Base-by-base conservation (phyloP, 768 basidiomycete species). In the Russula vinacea region DNA sequence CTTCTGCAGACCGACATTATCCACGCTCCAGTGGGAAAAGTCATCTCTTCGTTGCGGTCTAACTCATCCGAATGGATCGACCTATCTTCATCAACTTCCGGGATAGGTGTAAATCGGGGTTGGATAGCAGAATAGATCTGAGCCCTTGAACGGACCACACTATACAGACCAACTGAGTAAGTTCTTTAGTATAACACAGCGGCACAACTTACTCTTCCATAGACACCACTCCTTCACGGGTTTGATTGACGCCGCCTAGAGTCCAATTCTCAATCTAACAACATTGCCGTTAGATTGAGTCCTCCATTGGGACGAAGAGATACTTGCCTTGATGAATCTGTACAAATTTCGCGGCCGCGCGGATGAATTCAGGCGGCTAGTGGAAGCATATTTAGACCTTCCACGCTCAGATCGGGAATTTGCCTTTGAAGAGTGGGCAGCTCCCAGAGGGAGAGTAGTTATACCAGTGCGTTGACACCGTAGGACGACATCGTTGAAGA, bases 401-500 rank as follows among this genome's bases (percentile, higher is more conserved):
- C 89, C 89, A 72, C 89, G 74, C 56, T 94, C 94, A 17, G 92
- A 90, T 62, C 90, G 68, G 5, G 90, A 92, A 71, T 81, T 90
- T 13, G 88, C 83, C 60, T 90, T 78, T 26, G 85, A 84, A 68
- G 82, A 85, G 22, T 85, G 82, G 4, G 82, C 80, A 8, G 87
- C 79, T 6, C 86, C 88, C 64, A 94, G 74, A 2, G 92, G 92
- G 52, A 94, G 72, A 8, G 88, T 89, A 0, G 97, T 99, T 5
- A 88, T 88, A 9, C 97, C 96, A 2, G 88, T 89, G 59, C 92
- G 82, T 70, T 94, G 92, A 73, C 95, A 98, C 52, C 94, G 84
- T 40, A 99, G 76, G 5, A 94, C 88, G 50, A 99, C 96, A 71
- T 99, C 97, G 61, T 95, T 95, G 79, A 99, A 98, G 16, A 88